Percentiles rank a stretch among this genome's conserved stretches.
Conservation (phyloP, 352 stramenopile genomes). For the Phytophthora crassamura region DNA sequence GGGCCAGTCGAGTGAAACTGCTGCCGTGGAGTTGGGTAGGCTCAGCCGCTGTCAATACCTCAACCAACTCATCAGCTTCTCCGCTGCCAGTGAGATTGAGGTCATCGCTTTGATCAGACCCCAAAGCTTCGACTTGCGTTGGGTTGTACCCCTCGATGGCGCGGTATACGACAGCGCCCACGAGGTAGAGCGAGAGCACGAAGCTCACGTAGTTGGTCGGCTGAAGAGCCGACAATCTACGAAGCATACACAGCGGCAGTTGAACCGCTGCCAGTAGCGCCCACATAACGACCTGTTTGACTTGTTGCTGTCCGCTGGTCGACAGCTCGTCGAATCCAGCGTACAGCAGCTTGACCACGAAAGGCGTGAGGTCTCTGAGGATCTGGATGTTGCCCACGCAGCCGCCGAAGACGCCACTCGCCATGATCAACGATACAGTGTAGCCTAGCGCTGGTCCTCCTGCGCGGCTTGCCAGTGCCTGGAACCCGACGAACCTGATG, state of each 20-base stretch:
- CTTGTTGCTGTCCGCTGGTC: slow-evolving; percentile 13
- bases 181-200: slow-evolving; percentile 63
- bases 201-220: slow-evolving; percentile 77
- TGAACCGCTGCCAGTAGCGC: slow-evolving; percentile 45
- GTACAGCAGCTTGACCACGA: slow-evolving; percentile 52
- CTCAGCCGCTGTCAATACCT: not conserved
- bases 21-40: slow-evolving; percentile 13
- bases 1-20: slow-evolving; percentile 44
- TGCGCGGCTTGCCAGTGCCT: slow-evolving; percentile 32
- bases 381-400: slow-evolving; percentile 74
- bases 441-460: slow-evolving; percentile 48
- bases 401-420: slow-evolving; percentile 62
- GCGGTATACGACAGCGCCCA: slow-evolving; percentile 56
- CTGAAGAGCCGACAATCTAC: slow-evolving; percentile 63
- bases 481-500: slow-evolving; percentile 45
- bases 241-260: slow-evolving; percentile 67
- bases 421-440: slow-evolving; percentile 59
- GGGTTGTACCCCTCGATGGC: slow-evolving; percentile 27
- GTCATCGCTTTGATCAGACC: not conserved
- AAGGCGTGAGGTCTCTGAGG: slow-evolving; percentile 63
- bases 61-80: not conserved
- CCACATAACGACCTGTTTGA: slow-evolving; percentile 49
- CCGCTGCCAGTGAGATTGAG: not conserved
- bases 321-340: slow-evolving; percentile 9
- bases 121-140: not conserved